phyloP scores from a whole-genome alignment of 1,284 basidiomycete genomes.

The Uromyces viciae-fabae region DNA sequence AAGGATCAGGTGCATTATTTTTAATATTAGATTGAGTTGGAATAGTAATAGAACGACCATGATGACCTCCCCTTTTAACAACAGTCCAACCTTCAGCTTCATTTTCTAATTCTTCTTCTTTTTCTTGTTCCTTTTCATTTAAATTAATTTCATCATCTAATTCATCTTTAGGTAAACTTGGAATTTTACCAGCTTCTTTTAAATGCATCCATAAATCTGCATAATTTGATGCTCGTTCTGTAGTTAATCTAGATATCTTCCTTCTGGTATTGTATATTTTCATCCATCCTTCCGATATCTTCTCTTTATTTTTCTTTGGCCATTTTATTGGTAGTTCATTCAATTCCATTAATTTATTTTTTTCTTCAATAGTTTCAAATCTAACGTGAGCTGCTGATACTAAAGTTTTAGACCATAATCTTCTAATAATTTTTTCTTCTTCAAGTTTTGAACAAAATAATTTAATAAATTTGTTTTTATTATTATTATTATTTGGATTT shows the following conservation, averaged over 20 bases:
- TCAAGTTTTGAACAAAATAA: too few species aligned
- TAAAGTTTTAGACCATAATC: too few species aligned
- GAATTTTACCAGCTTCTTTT: not conserved
- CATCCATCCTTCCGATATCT: not conserved
- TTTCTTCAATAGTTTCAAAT: too few species aligned
- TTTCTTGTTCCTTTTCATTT: not conserved
- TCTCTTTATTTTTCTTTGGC: not conserved
- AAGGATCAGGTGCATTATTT: conserved; percentile 18
- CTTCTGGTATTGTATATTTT: not conserved
- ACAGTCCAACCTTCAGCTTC: conserved; percentile 24
- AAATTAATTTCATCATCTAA: not conserved
- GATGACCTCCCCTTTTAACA: conserved; percentile 23
- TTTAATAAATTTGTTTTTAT: too few species aligned
- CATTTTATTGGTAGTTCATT: too few species aligned
- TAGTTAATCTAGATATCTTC: not conserved
- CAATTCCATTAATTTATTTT: too few species aligned
- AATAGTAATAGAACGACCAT: conserved; percentile 39
- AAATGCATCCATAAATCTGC: conserved; percentile 25
- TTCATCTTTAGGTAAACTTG: not conserved
- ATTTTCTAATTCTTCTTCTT: conserved; percentile 13
- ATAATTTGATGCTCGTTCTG: not conserved
- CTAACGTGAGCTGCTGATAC: too few species aligned
- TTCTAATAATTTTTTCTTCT: too few species aligned
- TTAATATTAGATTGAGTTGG: conserved; percentile 1
- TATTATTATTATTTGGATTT: too few species aligned